phyloP scores from a whole-genome alignment of 2,329 filamentous ascomycete species.

The Atkinsonella hypoxylon region DNA sequence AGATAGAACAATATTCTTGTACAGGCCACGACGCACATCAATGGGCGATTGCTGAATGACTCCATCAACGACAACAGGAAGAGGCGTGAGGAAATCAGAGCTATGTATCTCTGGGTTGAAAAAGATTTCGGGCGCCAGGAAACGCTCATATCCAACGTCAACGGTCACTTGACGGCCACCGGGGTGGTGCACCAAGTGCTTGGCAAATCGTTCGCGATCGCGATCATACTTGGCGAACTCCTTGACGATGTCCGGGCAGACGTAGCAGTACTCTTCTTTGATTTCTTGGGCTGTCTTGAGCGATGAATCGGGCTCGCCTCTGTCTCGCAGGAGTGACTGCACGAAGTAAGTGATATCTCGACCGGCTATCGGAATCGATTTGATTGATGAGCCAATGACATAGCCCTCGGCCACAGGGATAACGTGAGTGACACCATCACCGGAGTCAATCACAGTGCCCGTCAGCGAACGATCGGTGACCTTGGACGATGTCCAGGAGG shows the following conservation, averaged over 20 bases:
- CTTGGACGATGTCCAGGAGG: slow-evolving; percentile 97
- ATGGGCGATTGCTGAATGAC: slow-evolving; percentile 98
- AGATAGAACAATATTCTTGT: slow-evolving; percentile 99
- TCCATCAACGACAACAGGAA: slow-evolving; percentile 86
- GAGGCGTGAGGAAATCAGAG: slow-evolving; percentile 91
- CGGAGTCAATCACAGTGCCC: slow-evolving; percentile 95
- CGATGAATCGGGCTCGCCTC: slow-evolving; percentile 91
- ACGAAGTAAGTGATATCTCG: slow-evolving; percentile 99
- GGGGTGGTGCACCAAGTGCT: slow-evolving; percentile 77
- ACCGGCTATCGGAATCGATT: slow-evolving; percentile 95
- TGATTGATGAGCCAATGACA: slow-evolving; percentile 97
- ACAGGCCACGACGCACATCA: slow-evolving; percentile 88
- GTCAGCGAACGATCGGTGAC: slow-evolving; percentile 92
- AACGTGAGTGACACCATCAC: slow-evolving; percentile 97
- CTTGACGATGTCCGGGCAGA: slow-evolving; percentile 97
- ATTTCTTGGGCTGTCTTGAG: slow-evolving; percentile 96
- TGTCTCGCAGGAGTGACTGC: slow-evolving; percentile 87
- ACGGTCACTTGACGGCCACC: slow-evolving; percentile 77
- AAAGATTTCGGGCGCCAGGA: slow-evolving; percentile 97
- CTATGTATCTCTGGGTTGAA: slow-evolving; percentile 99
- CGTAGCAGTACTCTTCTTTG: slow-evolving; percentile 98
- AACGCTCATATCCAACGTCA: slow-evolving; percentile 95
- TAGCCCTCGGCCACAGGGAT: slow-evolving; percentile 98
- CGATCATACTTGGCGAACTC: slow-evolving; percentile 92
- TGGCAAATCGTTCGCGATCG: slow-evolving; percentile 80